These are phyloP conservation scores for Colletotrichum sp. DNA, from an alignment of 2,329 filamentous ascomycete genomes.

Conservation along the genomic window DNA sequence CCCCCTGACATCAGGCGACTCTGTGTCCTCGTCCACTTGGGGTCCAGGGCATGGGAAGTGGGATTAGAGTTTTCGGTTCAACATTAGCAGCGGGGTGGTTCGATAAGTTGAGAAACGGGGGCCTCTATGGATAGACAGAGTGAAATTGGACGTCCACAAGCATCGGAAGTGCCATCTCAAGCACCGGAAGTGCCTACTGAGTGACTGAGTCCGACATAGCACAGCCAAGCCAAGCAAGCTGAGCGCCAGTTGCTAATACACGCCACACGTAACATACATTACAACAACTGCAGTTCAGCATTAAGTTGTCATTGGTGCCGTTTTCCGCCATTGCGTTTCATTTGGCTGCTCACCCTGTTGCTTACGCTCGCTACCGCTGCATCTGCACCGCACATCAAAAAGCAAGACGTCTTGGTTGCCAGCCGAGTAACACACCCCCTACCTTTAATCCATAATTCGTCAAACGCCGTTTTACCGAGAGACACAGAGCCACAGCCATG, in stretches of 20 bases:
- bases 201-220: not conserved
- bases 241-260: not conserved
- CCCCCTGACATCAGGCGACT: not conserved
- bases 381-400: not conserved
- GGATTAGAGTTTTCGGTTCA: slow-evolving; percentile 14
- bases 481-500: not conserved
- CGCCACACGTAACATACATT: not conserved
- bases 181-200: not conserved
- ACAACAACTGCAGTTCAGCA: not conserved
- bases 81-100: not conserved
- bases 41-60: not conserved
- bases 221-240: not conserved
- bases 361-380: not conserved
- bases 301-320: not conserved
- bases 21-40: not conserved
- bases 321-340: not conserved
- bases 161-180: not conserved
- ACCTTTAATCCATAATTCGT: not conserved
- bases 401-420: not conserved
- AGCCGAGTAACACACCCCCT: not conserved
- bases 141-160: not conserved
- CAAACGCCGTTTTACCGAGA: not conserved
- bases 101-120: not conserved
- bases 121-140: not conserved
- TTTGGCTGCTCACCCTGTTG: not conserved